Conservation (phyloP, 192 early-diverging fungal species). For the Blastocladiella britannica region DNA sequence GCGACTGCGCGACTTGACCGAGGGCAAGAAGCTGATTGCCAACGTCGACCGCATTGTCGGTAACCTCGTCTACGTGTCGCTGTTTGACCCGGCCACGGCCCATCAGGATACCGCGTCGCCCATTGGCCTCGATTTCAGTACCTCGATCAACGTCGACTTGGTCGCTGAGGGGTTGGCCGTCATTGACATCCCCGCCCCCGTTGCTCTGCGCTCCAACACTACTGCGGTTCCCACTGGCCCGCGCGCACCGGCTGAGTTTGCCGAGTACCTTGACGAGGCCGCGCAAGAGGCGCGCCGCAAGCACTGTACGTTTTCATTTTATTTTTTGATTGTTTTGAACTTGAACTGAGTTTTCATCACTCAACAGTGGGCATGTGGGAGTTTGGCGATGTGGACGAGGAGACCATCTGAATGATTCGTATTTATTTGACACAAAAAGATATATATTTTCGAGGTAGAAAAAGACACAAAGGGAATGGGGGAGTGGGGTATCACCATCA, state of each 20-base stretch:
- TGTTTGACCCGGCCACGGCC: not conserved
- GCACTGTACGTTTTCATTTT: not conserved
- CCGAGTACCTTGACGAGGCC: not conserved
- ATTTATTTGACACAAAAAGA: no score
- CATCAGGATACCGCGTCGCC: not conserved
- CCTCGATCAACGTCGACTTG: not conserved
- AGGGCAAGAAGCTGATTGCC: conserved; percentile 5
- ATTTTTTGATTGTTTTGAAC: no score
- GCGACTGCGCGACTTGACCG: conserved; percentile 38
- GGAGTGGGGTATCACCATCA: no score
- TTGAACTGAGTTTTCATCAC: no score
- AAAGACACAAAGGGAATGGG: no score
- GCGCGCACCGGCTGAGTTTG: not conserved
- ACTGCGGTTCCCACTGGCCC: not conserved
- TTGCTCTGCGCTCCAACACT: not conserved
- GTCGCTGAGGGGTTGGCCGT: not conserved
- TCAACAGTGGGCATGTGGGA: no score
- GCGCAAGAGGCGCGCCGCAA: not conserved
- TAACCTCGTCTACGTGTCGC: not conserved
- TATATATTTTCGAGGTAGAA: no score
- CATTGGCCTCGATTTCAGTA: not conserved
- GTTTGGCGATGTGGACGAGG: no score
- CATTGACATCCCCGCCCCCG: not conserved
- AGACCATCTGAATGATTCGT: no score
- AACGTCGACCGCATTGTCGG: not conserved